Evolutionary conservation across 2,329 filamentous ascomycete genomes (phyloP).

Genomic region (Coniella vitis): DNA sequence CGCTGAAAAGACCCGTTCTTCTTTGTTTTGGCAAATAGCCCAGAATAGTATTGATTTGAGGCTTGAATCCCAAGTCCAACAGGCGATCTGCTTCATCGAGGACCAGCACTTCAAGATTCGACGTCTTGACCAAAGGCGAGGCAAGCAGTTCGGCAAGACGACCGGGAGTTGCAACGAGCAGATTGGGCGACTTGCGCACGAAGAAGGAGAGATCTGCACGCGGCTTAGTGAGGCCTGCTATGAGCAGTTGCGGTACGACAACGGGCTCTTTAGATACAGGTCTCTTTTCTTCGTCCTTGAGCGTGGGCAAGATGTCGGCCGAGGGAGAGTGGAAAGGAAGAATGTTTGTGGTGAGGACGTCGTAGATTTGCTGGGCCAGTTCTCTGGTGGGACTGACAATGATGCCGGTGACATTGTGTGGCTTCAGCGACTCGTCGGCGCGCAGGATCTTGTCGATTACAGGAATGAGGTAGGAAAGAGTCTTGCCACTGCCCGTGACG

Average conservation of each 20-base stretch:
- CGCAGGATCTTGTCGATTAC: conserved; percentile 76
- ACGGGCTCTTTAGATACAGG: conserved; percentile 38
- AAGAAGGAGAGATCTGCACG: conserved; percentile 84
- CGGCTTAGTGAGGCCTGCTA: conserved; percentile 72
- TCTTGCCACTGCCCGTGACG: conserved; percentile 88
- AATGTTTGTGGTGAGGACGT: conserved; percentile 63
- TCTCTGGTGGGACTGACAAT: conserved; percentile 92
- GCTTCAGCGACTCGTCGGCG: conserved; percentile 75
- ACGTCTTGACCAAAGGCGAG: conserved; percentile 81
- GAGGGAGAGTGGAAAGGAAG: conserved; percentile 79
- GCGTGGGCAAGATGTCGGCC: conserved; percentile 52
- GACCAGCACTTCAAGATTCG: conserved; percentile 85
- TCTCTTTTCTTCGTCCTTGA: conserved; percentile 44
- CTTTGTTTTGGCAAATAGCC: conserved; percentile 83
- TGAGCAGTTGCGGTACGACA: conserved; percentile 80
- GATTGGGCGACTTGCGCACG: conserved; percentile 74
- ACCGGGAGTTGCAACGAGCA: conserved; percentile 86
- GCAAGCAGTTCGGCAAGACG: conserved; percentile 80
- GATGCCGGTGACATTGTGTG: conserved; percentile 83
- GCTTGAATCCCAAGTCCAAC: conserved; percentile 88
- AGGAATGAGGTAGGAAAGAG: conserved; percentile 73
- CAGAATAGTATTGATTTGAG: conserved; percentile 80
- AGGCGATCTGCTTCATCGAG: conserved; percentile 92
- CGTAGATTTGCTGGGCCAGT: conserved; percentile 82
- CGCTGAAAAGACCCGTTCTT: conserved; percentile 88